Conservation (phyloP, 371 early-diverging fungal species). For the Mortierella sp. region DNA sequence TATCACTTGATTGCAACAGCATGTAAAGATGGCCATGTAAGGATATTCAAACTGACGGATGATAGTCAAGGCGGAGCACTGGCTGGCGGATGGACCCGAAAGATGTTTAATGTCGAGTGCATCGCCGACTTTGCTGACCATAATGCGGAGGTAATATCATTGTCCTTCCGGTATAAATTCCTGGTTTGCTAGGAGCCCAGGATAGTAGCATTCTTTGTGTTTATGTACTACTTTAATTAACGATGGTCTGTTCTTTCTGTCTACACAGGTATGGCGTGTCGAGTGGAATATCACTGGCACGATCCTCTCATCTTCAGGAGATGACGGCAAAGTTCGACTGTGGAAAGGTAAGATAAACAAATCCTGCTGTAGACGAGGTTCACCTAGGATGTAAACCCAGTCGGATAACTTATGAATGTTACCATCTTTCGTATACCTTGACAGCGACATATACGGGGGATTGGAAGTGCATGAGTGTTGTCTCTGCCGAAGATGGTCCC, state of each 20-base stretch:
- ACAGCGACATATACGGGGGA: constrained; percentile 70
- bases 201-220: no score
- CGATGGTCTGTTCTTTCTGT: neutral
- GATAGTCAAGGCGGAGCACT: constrained; percentile 46
- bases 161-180: neutral
- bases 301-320: constrained; percentile 88
- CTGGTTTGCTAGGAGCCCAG: no score
- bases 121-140: constrained; percentile 80
- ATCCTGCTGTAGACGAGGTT: neutral
- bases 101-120: constrained; percentile 66
- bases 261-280: constrained; percentile 83
- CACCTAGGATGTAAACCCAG: neutral
- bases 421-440: neutral
- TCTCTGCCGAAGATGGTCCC: constrained; percentile 63
- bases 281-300: constrained; percentile 97
- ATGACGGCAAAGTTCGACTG: constrained; percentile 91
- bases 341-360: constrained; percentile 74
- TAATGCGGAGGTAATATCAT: constrained; percentile 65
- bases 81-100: constrained; percentile 49
- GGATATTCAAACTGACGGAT: constrained; percentile 86
- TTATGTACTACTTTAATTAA: neutral
- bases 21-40: constrained; percentile 86
- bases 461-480: constrained; percentile 78
- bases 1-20: constrained; percentile 96
- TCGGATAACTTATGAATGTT: neutral